These are phyloP conservation scores for Tylopilus sp. DNA, from an alignment of 1,284 basidiomycete genomes.

Conservation along the genomic window DNA sequence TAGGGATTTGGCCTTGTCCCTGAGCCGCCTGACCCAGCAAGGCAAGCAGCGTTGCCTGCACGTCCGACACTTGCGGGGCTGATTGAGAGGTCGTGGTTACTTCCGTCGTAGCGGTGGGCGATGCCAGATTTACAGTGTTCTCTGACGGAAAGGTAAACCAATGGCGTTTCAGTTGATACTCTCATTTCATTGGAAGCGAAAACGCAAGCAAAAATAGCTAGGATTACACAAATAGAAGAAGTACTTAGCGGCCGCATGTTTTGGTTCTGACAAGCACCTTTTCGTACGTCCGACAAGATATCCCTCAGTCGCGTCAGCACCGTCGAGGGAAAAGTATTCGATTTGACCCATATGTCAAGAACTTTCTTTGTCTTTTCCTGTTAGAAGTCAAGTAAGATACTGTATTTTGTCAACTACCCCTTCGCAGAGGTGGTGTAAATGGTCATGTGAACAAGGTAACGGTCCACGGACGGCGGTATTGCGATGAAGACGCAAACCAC, in stretches of 20 bases:
- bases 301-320: conserved; percentile 65
- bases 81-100: conserved; percentile 26
- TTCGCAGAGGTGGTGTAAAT: conserved; percentile 1
- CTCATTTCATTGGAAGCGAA: conserved; percentile 47
- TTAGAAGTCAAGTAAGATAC: conserved; percentile 32
- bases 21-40: conserved; percentile 60
- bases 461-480: conserved; percentile 1
- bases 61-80: conserved; percentile 11
- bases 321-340: conserved; percentile 74
- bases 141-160: conserved; percentile 63
- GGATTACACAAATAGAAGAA: conserved; percentile 59
- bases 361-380: conserved; percentile 95
- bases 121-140: conserved; percentile 44
- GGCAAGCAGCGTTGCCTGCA: conserved; percentile 63
- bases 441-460: conserved; percentile 14
- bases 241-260: conserved; percentile 75
- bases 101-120: conserved; percentile 30
- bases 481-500: background rate
- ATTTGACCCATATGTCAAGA: conserved; percentile 91
- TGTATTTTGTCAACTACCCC: conserved; percentile 39
- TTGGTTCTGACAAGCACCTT: conserved; percentile 78
- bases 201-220: conserved; percentile 45
- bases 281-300: conserved; percentile 58
- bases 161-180: conserved; percentile 62
- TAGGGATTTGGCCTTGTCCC: conserved; percentile 15